These are phyloP conservation scores for Herpotrichia juniperi DNA, from an alignment of 2,329 filamentous ascomycete species.

Conservation along the genomic window DNA sequence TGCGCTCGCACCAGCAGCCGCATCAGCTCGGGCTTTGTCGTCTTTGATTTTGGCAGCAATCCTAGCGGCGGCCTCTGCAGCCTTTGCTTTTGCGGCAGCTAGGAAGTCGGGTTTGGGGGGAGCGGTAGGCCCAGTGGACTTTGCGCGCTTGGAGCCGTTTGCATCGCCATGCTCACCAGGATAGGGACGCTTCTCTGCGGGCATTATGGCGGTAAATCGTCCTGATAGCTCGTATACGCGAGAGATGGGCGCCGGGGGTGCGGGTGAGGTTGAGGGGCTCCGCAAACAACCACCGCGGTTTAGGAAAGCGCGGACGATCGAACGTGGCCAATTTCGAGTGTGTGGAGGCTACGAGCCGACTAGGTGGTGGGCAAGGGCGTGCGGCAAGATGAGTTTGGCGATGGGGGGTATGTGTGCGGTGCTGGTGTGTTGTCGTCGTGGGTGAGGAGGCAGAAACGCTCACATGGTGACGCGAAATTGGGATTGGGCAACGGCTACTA, in stretches of 20 bases:
- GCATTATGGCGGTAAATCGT: slow-evolving; percentile 32
- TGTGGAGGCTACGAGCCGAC: too few relatives aligned
- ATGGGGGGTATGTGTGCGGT: background rate
- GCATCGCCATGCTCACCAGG: slow-evolving; percentile 43
- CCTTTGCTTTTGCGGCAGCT: slow-evolving; percentile 37
- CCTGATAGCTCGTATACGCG: too few relatives aligned
- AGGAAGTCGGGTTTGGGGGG: slow-evolving; percentile 37
- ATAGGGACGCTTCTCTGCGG: slow-evolving; percentile 52
- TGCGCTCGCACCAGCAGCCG: slow-evolving; percentile 8
- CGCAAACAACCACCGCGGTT: background rate
- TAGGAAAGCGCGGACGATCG: background rate
- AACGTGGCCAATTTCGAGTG: too few relatives aligned
- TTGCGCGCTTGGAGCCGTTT: slow-evolving; percentile 49
- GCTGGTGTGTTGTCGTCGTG: background rate
- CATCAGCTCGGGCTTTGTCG: slow-evolving; percentile 18
- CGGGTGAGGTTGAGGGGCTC: background rate
- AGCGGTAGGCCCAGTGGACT: slow-evolving; percentile 37
- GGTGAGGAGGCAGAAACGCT: background rate
- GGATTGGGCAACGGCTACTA: background rate
- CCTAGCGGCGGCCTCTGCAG: slow-evolving; percentile 35
- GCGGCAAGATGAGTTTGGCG: background rate
- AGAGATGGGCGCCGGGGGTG: background rate
- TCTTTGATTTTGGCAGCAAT: slow-evolving; percentile 42
- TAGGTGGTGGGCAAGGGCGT: background rate
- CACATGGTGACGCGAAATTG: slow-evolving; percentile 3